Percentiles rank a stretch among this genome's conserved stretches.
Evolutionary conservation across 2,329 filamentous ascomycete genomes (phyloP).

Genomic region (Davidsoniella virescens): DNA sequence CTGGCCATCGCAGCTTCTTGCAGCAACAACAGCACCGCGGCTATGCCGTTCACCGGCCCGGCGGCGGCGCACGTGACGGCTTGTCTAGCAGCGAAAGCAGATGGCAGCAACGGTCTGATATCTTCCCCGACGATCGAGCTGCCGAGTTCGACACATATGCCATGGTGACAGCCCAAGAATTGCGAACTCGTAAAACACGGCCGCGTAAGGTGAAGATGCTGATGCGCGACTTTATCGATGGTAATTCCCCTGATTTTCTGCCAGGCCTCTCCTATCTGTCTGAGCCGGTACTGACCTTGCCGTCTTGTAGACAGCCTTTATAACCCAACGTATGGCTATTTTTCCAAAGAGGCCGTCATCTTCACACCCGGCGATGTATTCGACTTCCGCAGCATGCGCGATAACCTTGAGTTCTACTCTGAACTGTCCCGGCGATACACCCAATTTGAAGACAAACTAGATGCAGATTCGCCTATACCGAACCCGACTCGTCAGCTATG

Average conservation of each 20-base stretch:
- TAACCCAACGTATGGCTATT: conserved; percentile 89
- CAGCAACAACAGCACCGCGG: conserved; percentile 20
- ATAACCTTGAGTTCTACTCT: conserved; percentile 72
- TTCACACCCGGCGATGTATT: conserved; percentile 88
- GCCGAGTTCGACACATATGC: conserved; percentile 73
- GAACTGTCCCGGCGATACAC: conserved; percentile 66
- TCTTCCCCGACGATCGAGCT: conserved; percentile 59
- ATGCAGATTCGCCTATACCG: conserved; percentile 47
- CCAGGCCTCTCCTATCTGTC: conserved; percentile 16
- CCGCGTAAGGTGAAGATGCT: conserved; percentile 90
- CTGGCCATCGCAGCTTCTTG: conserved; percentile 12
- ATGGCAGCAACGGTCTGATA: conserved; percentile 72
- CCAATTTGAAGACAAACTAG: conserved; percentile 77
- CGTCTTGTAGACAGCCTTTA: conserved; percentile 62
- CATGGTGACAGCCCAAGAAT: conserved; percentile 64
- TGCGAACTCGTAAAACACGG: conserved; percentile 56
- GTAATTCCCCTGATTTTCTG: conserved; percentile 26
- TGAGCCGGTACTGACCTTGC: conserved; percentile 16
- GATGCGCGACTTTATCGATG: conserved; percentile 93
- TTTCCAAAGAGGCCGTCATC: conserved; percentile 90
- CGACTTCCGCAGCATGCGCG: conserved; percentile 62
- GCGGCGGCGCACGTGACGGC: conserved; percentile 4
- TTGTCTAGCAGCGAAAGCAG: conserved; percentile 40
- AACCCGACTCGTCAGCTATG: conserved; percentile 75
- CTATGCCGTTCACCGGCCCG: conserved; percentile 14